phyloP scores from a whole-genome alignment of 257 asterid species.

The Solanum pennellii region DNA sequence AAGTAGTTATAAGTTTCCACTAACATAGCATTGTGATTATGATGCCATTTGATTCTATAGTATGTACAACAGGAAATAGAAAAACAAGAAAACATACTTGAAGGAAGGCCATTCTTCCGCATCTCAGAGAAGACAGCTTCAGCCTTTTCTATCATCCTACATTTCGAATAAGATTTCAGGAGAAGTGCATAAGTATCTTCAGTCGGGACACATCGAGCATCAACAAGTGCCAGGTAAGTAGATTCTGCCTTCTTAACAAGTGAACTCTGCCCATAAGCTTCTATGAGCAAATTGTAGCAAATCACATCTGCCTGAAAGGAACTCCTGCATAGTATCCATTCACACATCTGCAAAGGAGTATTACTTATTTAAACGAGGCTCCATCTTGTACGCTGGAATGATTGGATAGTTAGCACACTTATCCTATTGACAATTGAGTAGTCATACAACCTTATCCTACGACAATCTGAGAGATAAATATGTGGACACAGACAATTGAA shows the following conservation, averaged over 20 bases:
- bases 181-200: slow-evolving; percentile 87
- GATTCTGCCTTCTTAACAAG: slow-evolving; percentile 54
- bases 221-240: slow-evolving; percentile 50
- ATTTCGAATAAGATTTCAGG: slow-evolving; percentile 51
- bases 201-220: slow-evolving; percentile 71
- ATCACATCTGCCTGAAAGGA: slow-evolving; percentile 65
- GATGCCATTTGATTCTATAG: not conserved
- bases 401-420: not conserved
- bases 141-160: slow-evolving; percentile 50
- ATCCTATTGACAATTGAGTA: not conserved
- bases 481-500: not conserved
- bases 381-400: not conserved
- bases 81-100: slow-evolving; percentile 28
- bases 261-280: slow-evolving; percentile 64
- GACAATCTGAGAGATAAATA: not conserved
- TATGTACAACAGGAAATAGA: not conserved
- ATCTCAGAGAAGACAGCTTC: slow-evolving; percentile 69
- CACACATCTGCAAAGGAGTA: slow-evolving; percentile 42
- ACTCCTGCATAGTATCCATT: slow-evolving; percentile 67
- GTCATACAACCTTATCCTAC: not conserved
- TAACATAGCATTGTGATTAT: not conserved
- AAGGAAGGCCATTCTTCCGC: slow-evolving; percentile 41
- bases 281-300: slow-evolving; percentile 79
- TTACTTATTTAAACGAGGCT: not conserved
- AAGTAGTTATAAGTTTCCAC: not conserved